Percentiles rank a stretch among this genome's conserved stretches.
Evolutionary conservation across 169 alveolate species (phyloP).

Genomic region (Plasmodium yoelii): DNA sequence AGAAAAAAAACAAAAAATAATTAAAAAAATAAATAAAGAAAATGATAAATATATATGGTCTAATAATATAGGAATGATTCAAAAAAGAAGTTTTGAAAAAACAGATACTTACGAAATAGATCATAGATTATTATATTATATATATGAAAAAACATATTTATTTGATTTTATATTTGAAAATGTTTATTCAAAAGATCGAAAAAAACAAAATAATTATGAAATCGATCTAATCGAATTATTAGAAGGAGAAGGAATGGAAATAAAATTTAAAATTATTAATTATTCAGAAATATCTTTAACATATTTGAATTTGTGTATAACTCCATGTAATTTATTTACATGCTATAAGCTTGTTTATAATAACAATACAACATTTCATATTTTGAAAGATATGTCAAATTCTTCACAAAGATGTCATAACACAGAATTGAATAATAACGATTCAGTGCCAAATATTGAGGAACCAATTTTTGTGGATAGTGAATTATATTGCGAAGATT

Average conservation of each 20-base stretch:
- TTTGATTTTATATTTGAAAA: conserved; percentile 46
- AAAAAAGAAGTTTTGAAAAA: conserved; percentile 11
- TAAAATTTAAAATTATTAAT: conserved; percentile 20
- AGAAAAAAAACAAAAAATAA: conserved; percentile 12
- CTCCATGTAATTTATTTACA: conserved; percentile 38
- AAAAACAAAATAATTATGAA: conserved; percentile 31
- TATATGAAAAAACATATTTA: conserved; percentile 41
- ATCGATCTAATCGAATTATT: conserved; percentile 43
- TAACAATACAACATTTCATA: neutral
- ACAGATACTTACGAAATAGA: conserved; percentile 33
- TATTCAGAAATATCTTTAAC: conserved; percentile 30
- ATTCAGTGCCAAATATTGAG: no score
- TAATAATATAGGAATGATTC: conserved; percentile 46
- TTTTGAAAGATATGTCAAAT: no score
- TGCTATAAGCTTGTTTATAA: conserved; percentile 55
- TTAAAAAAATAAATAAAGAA: conserved; percentile 30
- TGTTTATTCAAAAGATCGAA: conserved; percentile 9
- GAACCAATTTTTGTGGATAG: conserved; percentile 2
- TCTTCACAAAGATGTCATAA: neutral
- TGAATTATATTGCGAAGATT: conserved; percentile 25
- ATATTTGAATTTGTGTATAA: conserved; percentile 29
- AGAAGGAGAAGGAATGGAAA: conserved; percentile 52
- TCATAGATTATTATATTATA: conserved; percentile 39
- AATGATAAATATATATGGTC: conserved; percentile 47
- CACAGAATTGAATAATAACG: conserved; percentile 4